Evolutionary conservation across 1,284 basidiomycete genomes (phyloP).

Genomic region (Fomitopsis schrenkii): DNA sequence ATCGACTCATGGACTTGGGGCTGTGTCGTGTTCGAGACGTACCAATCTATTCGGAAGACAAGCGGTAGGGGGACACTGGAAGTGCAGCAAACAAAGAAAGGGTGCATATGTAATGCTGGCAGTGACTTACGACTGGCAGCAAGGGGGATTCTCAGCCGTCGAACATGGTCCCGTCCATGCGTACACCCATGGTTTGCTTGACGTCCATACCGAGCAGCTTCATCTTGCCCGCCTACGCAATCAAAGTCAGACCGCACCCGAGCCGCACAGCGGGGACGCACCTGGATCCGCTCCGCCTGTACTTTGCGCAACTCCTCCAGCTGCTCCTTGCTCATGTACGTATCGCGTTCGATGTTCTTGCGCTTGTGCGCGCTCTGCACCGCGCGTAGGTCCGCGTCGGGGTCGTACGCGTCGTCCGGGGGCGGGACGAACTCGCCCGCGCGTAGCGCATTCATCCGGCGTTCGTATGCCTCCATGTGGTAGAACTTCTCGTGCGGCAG

Average conservation of each 20-base stretch:
- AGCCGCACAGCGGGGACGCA: constrained; percentile 25
- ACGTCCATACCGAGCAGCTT: constrained; percentile 80
- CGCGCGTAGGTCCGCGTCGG: constrained; percentile 75
- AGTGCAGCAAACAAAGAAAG: too few relatives aligned
- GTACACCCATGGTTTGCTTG: constrained; percentile 74
- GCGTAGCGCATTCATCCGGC: constrained; percentile 76
- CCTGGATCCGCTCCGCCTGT: constrained; percentile 78
- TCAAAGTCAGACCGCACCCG: neutral
- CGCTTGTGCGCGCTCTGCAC: constrained; percentile 66
- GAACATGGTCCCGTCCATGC: constrained; percentile 66
- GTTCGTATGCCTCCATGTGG: constrained; percentile 77
- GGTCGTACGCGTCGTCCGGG: constrained; percentile 68
- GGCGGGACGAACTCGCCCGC: constrained; percentile 75
- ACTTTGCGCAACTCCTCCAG: constrained; percentile 75
- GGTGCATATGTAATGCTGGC: too few relatives aligned
- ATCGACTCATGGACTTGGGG: too few relatives aligned
- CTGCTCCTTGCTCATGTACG: constrained; percentile 73
- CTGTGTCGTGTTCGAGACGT: too few relatives aligned
- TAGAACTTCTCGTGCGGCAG: constrained; percentile 92
- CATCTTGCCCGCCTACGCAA: constrained; percentile 69
- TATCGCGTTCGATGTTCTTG: constrained; percentile 56
- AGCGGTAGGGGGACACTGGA: too few relatives aligned
- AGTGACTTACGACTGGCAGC: too few relatives aligned
- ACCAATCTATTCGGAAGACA: too few relatives aligned
- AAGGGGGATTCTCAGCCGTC: constrained; percentile 29